These are phyloP conservation scores for Tolypocladium ovalisporum DNA, from an alignment of 2,329 filamentous ascomycete species.

Conservation along the genomic window DNA sequence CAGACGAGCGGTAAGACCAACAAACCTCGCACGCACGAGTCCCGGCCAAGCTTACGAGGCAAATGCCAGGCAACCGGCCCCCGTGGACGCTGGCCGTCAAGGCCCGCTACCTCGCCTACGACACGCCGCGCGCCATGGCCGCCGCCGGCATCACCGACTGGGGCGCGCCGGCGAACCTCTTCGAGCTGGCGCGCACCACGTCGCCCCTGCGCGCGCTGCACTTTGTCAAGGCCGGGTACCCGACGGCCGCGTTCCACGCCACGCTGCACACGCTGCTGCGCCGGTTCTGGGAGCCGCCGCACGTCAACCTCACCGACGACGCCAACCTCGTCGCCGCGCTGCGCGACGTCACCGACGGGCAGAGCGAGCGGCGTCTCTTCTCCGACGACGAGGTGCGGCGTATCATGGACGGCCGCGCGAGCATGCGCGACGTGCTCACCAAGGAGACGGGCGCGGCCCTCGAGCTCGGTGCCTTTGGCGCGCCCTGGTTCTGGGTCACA, in stretches of 20 bases:
- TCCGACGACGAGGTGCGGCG: constrained; percentile 35
- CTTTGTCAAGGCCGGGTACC: constrained; percentile 51
- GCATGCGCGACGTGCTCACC: constrained; percentile 36
- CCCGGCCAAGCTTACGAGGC: neutral
- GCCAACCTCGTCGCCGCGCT: constrained; percentile 35
- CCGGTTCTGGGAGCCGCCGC: constrained; percentile 50
- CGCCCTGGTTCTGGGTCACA: constrained; percentile 63
- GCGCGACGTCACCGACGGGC: constrained; percentile 6
- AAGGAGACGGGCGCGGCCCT: constrained; percentile 50
- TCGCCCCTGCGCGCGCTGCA: constrained; percentile 56
- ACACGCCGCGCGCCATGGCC: constrained; percentile 26
- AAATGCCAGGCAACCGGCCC: constrained; percentile 54
- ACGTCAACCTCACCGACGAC: constrained; percentile 48
- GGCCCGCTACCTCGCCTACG: constrained; percentile 39
- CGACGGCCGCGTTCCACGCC: constrained; percentile 36
- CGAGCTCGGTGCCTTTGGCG: constrained; percentile 60
- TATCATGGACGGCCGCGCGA: constrained; percentile 43
- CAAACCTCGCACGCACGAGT: neutral
- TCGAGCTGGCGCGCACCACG: constrained; percentile 30
- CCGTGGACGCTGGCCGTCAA: constrained; percentile 64
- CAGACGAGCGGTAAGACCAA: constrained; percentile 37
- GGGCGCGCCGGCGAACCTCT: constrained; percentile 30
- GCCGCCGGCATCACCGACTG: constrained; percentile 25
- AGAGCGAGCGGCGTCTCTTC: constrained; percentile 29
- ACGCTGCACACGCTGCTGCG: constrained; percentile 45